Conservation (phyloP, 2,329 filamentous ascomycete genomes). For the Paradendryphiella salina region DNA sequence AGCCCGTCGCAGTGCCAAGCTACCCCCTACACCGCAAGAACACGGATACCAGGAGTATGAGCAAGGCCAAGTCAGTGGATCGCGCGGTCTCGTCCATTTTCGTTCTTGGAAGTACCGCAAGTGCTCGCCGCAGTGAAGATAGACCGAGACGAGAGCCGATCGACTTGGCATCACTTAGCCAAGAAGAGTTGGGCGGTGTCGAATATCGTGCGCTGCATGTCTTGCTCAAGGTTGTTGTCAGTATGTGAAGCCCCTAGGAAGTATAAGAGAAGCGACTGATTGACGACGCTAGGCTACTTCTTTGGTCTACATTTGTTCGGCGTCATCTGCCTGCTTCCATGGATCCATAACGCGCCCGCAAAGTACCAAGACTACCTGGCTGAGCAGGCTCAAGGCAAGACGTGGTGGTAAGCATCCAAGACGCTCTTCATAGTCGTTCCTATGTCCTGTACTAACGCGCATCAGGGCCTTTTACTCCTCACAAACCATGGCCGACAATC, state of each 20-base stretch:
- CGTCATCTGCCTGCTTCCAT: slow-evolving; percentile 73
- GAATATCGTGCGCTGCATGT: slow-evolving; percentile 93
- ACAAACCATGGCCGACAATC: slow-evolving; percentile 86
- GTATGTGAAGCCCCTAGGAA: slow-evolving; percentile 54
- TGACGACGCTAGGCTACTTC: slow-evolving; percentile 58
- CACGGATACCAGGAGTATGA: slow-evolving; percentile 22
- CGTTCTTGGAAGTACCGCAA: slow-evolving; percentile 62
- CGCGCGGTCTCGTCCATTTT: slow-evolving; percentile 49
- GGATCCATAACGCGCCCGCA: slow-evolving; percentile 61
- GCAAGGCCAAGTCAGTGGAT: slow-evolving; percentile 46
- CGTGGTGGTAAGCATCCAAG: slow-evolving; percentile 55
- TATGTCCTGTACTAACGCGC: slow-evolving; percentile 61
- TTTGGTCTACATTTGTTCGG: slow-evolving; percentile 79
- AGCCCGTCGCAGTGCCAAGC: slow-evolving; percentile 2
- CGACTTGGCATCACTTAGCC: slow-evolving; percentile 50
- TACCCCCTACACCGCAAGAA: slow-evolving; percentile 9
- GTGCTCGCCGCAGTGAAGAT: slow-evolving; percentile 48
- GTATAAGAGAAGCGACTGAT: slow-evolving; percentile 35
- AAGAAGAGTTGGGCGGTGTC: slow-evolving; percentile 89
- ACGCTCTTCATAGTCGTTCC: slow-evolving; percentile 32
- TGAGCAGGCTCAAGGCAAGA: slow-evolving; percentile 48
- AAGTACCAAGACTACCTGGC: slow-evolving; percentile 54
- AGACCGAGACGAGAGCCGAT: slow-evolving; percentile 49
- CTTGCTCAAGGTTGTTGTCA: slow-evolving; percentile 74
- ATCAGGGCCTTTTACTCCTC: slow-evolving; percentile 85